Percentiles rank a stretch among this genome's conserved stretches.
These are phyloP conservation scores for Diaporthe sp. DNA, from an alignment of 2,329 filamentous ascomycete species.

Conservation along the genomic window DNA sequence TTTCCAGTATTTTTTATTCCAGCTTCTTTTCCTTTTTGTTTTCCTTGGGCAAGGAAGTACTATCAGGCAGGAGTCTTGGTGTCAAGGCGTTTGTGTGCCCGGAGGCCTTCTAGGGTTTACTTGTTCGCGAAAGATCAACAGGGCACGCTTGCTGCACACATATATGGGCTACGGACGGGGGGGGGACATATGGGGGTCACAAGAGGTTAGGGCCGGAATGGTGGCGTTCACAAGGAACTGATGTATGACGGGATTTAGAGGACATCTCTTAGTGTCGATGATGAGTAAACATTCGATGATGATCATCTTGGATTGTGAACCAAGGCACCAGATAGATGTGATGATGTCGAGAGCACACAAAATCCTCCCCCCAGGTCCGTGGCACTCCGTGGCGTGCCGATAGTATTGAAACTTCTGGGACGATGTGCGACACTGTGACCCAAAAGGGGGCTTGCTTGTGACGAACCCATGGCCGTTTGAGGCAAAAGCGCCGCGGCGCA, in stretches of 20 bases:
- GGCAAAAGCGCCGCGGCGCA: neutral
- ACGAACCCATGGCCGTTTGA: conserved; percentile 23
- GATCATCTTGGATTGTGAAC: neutral
- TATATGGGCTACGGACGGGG: neutral
- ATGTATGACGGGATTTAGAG: conserved; percentile 1
- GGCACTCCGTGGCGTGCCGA: conserved; percentile 35
- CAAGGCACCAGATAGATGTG: neutral
- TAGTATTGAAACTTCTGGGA: conserved; percentile 25
- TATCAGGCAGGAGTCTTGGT: conserved; percentile 8
- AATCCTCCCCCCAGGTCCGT: neutral
- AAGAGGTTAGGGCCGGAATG: neutral
- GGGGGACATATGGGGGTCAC: neutral
- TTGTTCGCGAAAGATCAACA: conserved; percentile 18
- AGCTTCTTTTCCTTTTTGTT: neutral
- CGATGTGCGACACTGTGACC: conserved; percentile 20
- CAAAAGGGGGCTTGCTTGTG: conserved; percentile 19
- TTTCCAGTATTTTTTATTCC: neutral
- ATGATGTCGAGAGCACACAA: conserved; percentile 10
- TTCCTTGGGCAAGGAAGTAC: neutral
- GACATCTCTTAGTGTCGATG: conserved; percentile 6
- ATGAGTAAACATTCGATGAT: conserved; percentile 8
- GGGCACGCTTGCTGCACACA: conserved; percentile 26
- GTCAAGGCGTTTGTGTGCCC: conserved; percentile 22
- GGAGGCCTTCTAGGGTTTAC: conserved; percentile 18
- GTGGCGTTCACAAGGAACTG: conserved; percentile 4